Base-by-base conservation (phyloP, 768 basidiomycete species). In the Tricholoma furcatifolium region DNA sequence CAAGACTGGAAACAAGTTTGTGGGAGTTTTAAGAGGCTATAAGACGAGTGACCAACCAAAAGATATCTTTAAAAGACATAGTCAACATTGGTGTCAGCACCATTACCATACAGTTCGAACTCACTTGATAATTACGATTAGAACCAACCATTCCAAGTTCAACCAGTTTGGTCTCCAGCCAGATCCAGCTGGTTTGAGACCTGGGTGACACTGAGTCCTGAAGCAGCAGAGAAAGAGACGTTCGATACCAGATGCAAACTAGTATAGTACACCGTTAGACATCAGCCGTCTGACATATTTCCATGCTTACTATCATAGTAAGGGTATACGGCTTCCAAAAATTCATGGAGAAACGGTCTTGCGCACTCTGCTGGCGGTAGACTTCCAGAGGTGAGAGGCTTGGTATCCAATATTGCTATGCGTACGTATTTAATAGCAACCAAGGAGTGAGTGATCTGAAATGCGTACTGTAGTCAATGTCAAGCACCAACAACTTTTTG, bases 161-260 rank as follows among this genome's bases (percentile, higher is more conserved):
- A 11, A 90, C 84, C 7, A 96, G 75, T 67, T 93, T 95, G 14
- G 84, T 82, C 71, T 93, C 91, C 15, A 93, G 74, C 91, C 91
- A 93, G 45, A 90, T 76, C 92, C 92, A 93, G 57, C 83, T 85
- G 3, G 92, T 93, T 64, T 91, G 88, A 1, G 84, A 87, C 87
- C 87, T 88, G 23, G 8, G n/a, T 56, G n/a, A 32, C 18, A 7
- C 18, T 51, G 31, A 34, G 27, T 35, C 50, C 24, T 30, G n/a
- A 11, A 18, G 23, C 15, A 15, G 15, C 6, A 24, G 31, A 6
- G 6, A 31, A 32, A 6, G 27, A 17, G 18, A 31, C 11, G 7
- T 32, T n/a, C 31, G 44, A 40, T 62, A 88, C 92, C 93, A 95
- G 56, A 95, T 88, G 60, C 88, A 89, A 55, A 96, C 80, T 81